phyloP scores from a whole-genome alignment of 1,284 basidiomycete genomes.

The Malassezia japonica region DNA sequence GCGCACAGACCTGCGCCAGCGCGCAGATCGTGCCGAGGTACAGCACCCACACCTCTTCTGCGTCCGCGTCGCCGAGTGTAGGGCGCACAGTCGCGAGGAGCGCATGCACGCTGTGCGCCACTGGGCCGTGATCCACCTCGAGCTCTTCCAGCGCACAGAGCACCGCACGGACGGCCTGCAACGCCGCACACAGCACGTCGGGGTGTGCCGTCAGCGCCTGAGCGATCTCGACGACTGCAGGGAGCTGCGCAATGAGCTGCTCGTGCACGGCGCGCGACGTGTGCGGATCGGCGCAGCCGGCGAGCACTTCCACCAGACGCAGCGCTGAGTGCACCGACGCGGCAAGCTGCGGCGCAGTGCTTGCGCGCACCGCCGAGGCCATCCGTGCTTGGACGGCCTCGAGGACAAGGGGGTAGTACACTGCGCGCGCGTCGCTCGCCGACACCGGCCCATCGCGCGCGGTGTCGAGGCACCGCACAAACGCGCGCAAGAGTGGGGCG shows the following conservation, averaged over 20 bases:
- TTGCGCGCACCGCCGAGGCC: conserved; percentile 1
- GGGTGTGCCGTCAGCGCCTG: conserved; percentile 1
- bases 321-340: conserved; percentile 7
- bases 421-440: conserved; percentile 10
- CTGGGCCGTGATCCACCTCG: neutral
- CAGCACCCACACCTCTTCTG: neutral
- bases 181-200: conserved; percentile 1
- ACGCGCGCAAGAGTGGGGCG: conserved; percentile 27
- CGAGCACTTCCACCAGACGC: conserved; percentile 2
- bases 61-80: neutral
- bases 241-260: conserved; percentile 6
- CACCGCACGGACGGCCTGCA: conserved; percentile 19
- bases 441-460: conserved; percentile 17
- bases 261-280: conserved; percentile 2
- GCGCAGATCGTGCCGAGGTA: conserved; percentile 2
- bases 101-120: neutral
- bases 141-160: conserved; percentile 8
- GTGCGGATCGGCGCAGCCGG: conserved; percentile 6
- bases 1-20: neutral
- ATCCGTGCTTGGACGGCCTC: conserved; percentile 10
- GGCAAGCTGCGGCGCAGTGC: neutral
- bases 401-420: conserved; percentile 24
- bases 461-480: conserved; percentile 36
- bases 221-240: neutral
- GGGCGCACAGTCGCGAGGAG: neutral